A percentile compares a stretch with the other conserved stretches of the same genome.
Conservation (phyloP, 2,329 filamentous ascomycete genomes). For the Rhytidhysteron rufulum region DNA sequence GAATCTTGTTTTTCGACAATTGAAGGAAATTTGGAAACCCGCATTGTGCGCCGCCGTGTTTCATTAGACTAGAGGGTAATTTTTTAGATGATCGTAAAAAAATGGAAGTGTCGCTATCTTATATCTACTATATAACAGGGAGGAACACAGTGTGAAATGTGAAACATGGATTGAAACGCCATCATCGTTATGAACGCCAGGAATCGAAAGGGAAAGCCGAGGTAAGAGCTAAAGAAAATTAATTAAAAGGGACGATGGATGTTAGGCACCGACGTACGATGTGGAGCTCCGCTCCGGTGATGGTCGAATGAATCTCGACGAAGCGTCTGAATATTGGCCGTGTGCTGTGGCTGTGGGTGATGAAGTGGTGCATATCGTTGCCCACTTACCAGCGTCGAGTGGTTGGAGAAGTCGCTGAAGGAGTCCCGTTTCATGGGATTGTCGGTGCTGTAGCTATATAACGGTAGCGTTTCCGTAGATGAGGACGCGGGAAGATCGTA, state of each 20-base stretch:
- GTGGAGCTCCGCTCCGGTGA: background rate
- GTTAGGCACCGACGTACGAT: slow-evolving; percentile 14
- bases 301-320: slow-evolving; percentile 13
- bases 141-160: too few relatives aligned
- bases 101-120: too few relatives aligned
- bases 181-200: too few relatives aligned
- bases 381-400: slow-evolving; percentile 37
- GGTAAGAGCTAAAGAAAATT: too few relatives aligned
- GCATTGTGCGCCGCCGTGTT: too few relatives aligned
- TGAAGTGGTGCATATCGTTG: slow-evolving; percentile 34
- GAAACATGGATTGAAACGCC: too few relatives aligned
- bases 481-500: slow-evolving; percentile 15
- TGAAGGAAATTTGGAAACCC: too few relatives aligned
- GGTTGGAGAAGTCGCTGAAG: slow-evolving; percentile 15
- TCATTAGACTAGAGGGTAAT: too few relatives aligned
- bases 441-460: slow-evolving; percentile 38
- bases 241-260: slow-evolving; percentile 14
- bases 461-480: slow-evolving; percentile 14
- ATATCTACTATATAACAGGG: too few relatives aligned
- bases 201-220: too few relatives aligned
- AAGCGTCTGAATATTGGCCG: slow-evolving; percentile 9
- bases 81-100: too few relatives aligned
- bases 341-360: slow-evolving; percentile 11
- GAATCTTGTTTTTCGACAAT: too few relatives aligned
- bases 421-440: slow-evolving; percentile 28